Base-by-base conservation (phyloP, 176 grass and related monocot species). In the Zoysia pacifica region DNA sequence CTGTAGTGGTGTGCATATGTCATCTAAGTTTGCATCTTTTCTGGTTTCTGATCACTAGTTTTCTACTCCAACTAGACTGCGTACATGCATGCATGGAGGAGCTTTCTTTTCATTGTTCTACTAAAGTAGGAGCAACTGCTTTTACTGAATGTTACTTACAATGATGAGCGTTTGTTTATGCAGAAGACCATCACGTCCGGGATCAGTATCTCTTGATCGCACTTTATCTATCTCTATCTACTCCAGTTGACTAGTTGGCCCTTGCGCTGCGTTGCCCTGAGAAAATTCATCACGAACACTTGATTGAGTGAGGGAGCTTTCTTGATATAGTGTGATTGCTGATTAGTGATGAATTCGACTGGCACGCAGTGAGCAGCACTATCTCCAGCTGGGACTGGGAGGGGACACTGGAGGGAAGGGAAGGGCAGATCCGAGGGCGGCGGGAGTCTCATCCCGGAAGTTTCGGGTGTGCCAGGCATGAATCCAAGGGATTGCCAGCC, bases 391-490 rank as follows among this genome's bases (percentile, higher is more conserved):
- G 72, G 70, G 73, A 84, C 28, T 28, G 28, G 28, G 28, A 28
- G 28, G 28, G 28, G 28, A 28, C 28, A 0, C 28, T 28, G 28
- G 28, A 28, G 28, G 28, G 28, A 28, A 28, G 28, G 28, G 28
- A 28, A 28, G 28, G 28, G 28, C 28, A 28, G 28, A 28, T 28
- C 28, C 28, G 28, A 28, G 28, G 61, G 69, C n/a, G 12, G 38
- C 54, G 39, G 69, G 62, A 72, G 80, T 90, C 76, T 80, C 64
- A 13, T 55, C 73, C 86, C 89, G 85, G 55, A 84, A 91, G 79
- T 76, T 76, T 81, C 80, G 89, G 85, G 15, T 45, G 80, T 89
- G 75, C 83, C 77, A 54, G 77, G 79, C 75, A 86, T 83, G 73
- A 81, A 70, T 82, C 86, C 84, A 87, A 76, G 77, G 28, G 28